These are phyloP conservation scores for Endotrypanum monterogeii DNA, from an alignment of 208 protist genomes.

Conservation along the genomic window DNA sequence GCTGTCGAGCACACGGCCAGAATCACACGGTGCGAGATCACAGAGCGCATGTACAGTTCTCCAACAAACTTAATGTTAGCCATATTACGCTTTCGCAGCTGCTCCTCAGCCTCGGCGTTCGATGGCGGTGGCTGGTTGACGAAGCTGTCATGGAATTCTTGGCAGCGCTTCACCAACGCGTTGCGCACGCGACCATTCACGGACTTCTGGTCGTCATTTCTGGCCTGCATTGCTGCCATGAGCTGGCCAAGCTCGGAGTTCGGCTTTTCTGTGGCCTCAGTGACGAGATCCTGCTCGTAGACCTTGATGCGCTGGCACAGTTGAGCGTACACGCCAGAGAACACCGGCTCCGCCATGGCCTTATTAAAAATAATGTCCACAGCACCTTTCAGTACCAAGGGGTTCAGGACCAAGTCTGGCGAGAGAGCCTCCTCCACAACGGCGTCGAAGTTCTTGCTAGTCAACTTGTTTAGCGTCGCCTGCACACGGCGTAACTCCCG, in stretches of 20 bases:
- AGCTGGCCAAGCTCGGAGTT: slow-evolving; percentile 34
- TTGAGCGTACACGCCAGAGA: slow-evolving; percentile 81
- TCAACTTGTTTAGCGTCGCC: slow-evolving; percentile 87
- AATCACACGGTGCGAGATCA: slow-evolving; percentile 75
- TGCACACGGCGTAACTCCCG: slow-evolving; percentile 74
- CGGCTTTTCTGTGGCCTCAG: slow-evolving; percentile 42
- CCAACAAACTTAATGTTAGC: slow-evolving; percentile 92
- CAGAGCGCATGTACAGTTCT: slow-evolving; percentile 79
- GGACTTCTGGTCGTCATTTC: slow-evolving; percentile 27
- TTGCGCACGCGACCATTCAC: slow-evolving; percentile 43
- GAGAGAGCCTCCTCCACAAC: slow-evolving; percentile 63
- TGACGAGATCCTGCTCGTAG: slow-evolving; percentile 72
- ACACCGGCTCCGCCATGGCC: slow-evolving; percentile 88
- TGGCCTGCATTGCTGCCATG: slow-evolving; percentile 20
- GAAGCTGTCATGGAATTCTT: slow-evolving; percentile 61
- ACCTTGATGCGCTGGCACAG: slow-evolving; percentile 73
- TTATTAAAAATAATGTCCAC: slow-evolving; percentile 89
- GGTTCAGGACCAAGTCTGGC: slow-evolving; percentile 73
- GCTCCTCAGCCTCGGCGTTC: slow-evolving; percentile 62
- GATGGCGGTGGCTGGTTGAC: slow-evolving; percentile 36
- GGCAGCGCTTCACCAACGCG: slow-evolving; percentile 50
- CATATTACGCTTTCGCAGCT: slow-evolving; percentile 82
- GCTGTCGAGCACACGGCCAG: slow-evolving; percentile 49
- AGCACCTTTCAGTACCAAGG: slow-evolving; percentile 57
- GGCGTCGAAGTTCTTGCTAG: slow-evolving; percentile 82